phyloP scores from a whole-genome alignment of 1,284 basidiomycete genomes.

The Rhodotorula sp. region DNA sequence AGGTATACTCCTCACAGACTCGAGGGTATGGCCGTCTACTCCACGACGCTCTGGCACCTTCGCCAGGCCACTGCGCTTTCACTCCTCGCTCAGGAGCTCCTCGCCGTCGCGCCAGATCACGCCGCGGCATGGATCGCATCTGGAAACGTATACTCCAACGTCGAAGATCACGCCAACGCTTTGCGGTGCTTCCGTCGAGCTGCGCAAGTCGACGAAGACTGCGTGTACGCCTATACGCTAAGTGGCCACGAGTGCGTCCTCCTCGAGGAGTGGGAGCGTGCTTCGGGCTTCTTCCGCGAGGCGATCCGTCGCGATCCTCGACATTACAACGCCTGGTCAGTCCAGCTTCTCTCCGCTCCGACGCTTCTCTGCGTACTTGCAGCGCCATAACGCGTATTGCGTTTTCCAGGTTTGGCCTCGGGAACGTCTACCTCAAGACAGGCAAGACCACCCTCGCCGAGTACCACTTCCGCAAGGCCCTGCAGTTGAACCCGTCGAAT shows the following conservation, averaged over 20 bases:
- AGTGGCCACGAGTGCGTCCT: constrained; percentile 86
- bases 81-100: constrained; percentile 81
- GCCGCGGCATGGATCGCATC: constrained; percentile 85
- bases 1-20: constrained; percentile 78
- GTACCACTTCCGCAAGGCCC: constrained; percentile 87
- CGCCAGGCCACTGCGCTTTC: constrained; percentile 76
- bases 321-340: constrained; percentile 92
- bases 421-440: constrained; percentile 85
- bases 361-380: not conserved
- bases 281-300: constrained; percentile 81
- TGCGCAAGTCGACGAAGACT: constrained; percentile 67
- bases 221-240: constrained; percentile 87
- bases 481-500: constrained; percentile 84
- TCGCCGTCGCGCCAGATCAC: constrained; percentile 70
- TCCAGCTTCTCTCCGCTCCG: constrained; percentile 1
- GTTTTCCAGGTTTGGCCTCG: constrained; percentile 83
- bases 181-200: constrained; percentile 88
- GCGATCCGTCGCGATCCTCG: constrained; percentile 75
- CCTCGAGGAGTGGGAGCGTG: constrained; percentile 86
- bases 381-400: not conserved
- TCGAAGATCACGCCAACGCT: constrained; percentile 85
- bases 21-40: constrained; percentile 89
- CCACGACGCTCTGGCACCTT: constrained; percentile 89
- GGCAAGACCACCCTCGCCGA: constrained; percentile 86
- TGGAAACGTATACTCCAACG: constrained; percentile 86